Evolutionary conservation across 164 flowering plant species (phyloP).

Genomic region (Vitis labrusca): DNA sequence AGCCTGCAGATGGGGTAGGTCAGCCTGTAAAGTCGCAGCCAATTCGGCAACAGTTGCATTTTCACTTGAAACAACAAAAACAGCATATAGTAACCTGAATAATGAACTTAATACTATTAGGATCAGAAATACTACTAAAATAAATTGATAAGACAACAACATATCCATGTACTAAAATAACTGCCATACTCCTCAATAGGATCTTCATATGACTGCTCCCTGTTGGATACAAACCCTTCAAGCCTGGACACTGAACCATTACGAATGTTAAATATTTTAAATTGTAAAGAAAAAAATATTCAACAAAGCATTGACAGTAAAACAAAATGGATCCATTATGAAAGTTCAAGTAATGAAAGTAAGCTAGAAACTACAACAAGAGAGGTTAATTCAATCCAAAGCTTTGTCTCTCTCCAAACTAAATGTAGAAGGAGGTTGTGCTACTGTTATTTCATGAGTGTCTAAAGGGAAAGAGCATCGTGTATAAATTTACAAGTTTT

Average conservation of each 20-base stretch:
- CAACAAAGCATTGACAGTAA: neutral
- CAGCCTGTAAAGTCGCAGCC: conserved; percentile 95
- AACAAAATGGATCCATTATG: no score
- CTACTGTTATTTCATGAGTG: no score
- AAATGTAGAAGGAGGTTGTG: no score
- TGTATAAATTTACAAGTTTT: no score
- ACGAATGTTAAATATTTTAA: conserved; percentile 21
- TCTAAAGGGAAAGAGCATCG: no score
- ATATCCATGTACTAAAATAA: neutral
- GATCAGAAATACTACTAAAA: neutral
- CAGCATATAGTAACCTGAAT: conserved; percentile 92
- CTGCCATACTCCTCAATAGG: conserved; percentile 95
- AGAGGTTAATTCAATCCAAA: no score
- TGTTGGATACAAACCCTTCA: conserved; percentile 97
- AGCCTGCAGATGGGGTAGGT: conserved; percentile 90
- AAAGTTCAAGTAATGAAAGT: no score
- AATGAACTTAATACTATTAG: conserved; percentile 17
- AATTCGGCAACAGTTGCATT: conserved; percentile 96
- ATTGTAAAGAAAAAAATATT: neutral
- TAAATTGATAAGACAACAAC: neutral
- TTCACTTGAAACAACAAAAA: conserved; percentile 98
- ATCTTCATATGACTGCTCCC: conserved; percentile 99
- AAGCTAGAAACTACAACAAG: no score
- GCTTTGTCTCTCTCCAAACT: no score
- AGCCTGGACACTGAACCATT: conserved; percentile 88